These are phyloP conservation scores for Terfezia boudieri DNA, from an alignment of 495 filamentous ascomycete species.

Conservation along the genomic window DNA sequence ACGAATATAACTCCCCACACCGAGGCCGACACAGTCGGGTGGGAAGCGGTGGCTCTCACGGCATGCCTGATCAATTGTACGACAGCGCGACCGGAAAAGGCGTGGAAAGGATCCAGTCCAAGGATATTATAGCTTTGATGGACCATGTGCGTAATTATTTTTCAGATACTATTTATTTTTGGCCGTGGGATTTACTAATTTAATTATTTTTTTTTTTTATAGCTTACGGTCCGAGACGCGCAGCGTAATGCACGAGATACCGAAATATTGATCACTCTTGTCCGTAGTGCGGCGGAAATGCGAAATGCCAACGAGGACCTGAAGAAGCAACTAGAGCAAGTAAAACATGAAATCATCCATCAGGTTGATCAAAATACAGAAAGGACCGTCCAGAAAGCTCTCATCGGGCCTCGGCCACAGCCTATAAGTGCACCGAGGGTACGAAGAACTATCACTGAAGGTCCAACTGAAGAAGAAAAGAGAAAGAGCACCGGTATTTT, in stretches of 20 bases:
- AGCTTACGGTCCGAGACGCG: constrained; percentile 89
- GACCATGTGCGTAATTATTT: constrained; percentile 48
- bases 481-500: constrained; percentile 76
- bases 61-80: constrained; percentile 70
- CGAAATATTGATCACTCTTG: constrained; percentile 84
- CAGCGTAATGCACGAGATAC: constrained; percentile 93
- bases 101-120: constrained; percentile 81
- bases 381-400: constrained; percentile 51
- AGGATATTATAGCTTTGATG: constrained; percentile 95
- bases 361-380: constrained; percentile 72
- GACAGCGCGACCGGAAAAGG: constrained; percentile 75
- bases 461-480: constrained; percentile 37
- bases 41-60: constrained; percentile 67
- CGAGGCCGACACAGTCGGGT: constrained; percentile 5
- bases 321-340: constrained; percentile 73
- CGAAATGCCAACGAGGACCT: constrained; percentile 91
- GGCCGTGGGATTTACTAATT: neutral
- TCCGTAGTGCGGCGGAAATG: constrained; percentile 89
- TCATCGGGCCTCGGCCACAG: constrained; percentile 72
- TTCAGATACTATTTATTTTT: neutral
- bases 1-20: constrained; percentile 22
- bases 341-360: constrained; percentile 63
- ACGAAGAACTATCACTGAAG: constrained; percentile 34
- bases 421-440: constrained; percentile 39
- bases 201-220: constrained; percentile 23